Base-by-base conservation (phyloP, 495 filamentous ascomycete genomes). In the Penicillium canescens region DNA sequence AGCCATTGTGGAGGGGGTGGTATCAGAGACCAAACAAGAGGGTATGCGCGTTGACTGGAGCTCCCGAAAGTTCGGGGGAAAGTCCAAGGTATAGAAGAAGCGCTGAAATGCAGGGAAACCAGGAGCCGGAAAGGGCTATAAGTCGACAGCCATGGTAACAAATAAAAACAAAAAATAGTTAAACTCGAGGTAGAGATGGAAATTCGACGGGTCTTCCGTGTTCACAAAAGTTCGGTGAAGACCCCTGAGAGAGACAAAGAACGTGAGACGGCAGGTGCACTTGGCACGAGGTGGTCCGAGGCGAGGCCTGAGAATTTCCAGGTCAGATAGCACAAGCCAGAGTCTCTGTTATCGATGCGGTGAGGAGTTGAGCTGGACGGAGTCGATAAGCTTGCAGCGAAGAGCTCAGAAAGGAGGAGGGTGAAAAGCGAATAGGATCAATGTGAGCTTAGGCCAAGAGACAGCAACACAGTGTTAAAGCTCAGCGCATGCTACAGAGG, bases 101-200 rank as follows among this genome's bases (percentile, higher is more conserved):
- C 59, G 60, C 63, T 58, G 57, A 52, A 62, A 52, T 47, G 38
- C 46, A 54, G 46, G 51, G 52, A 54, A 65, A 54, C 53, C 53
- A 56, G 57, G 57, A 41, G 59, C 50, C 42, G 50, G 41, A 45
- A 9, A 26, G 39, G 45, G 62, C 63, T 73, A 75, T 67, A 71
- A 61, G 56, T 65, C 48, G 64, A 72, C 60, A 62, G 68, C 63
- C 72, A 75, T 75, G 18, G 56, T 69, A 68, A 65, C 54, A 57
- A 52, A 46, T 38, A 41, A 21, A 45, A 51, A 58, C 40, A 52
- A 56, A 50, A 61, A 63, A 48, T 23, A 44, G 45, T 50, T 51
- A 43, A 60, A 54, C 56, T 53, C 54, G 50, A 59, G 42, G 36
- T 50, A 26, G 44, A 42, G 57, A 38, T 61, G 49, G 54, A 59